Conservation (phyloP, 2,329 filamentous ascomycete genomes). For the Fusarium sp. region DNA sequence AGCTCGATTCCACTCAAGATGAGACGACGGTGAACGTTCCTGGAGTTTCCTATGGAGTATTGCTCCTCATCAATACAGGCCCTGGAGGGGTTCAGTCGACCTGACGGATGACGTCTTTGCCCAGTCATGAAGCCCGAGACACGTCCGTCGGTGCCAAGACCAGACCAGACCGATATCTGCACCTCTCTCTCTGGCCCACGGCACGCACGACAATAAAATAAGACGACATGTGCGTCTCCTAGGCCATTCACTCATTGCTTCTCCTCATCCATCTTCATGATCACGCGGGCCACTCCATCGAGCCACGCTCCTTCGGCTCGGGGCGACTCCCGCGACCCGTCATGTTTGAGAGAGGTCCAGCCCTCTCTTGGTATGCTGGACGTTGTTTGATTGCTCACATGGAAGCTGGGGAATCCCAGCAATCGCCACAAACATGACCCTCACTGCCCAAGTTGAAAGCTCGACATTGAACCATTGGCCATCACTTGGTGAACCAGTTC, state of each 20-base stretch:
- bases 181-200: not conserved
- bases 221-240: slow-evolving; percentile 9
- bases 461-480: slow-evolving; percentile 18
- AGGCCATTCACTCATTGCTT: not conserved
- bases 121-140: not conserved
- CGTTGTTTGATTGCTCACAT: slow-evolving; percentile 5
- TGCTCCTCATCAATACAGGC: not conserved
- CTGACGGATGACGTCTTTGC: not conserved
- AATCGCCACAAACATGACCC: slow-evolving; percentile 17
- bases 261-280: slow-evolving; percentile 10
- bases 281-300: not conserved
- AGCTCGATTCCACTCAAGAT: slow-evolving; percentile 1
- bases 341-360: slow-evolving; percentile 7
- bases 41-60: not conserved
- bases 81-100: not conserved
- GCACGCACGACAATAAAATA: not conserved
- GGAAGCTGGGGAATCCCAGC: slow-evolving; percentile 4
- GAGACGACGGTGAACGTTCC: not conserved
- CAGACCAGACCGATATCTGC: slow-evolving; percentile 1
- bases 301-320: slow-evolving; percentile 28
- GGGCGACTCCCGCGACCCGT: slow-evolving; percentile 17
- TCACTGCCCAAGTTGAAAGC: slow-evolving; percentile 9
- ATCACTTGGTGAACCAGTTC: not conserved
- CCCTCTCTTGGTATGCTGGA: slow-evolving; percentile 17
- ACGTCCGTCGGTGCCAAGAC: not conserved